These are phyloP conservation scores for Tolypocladium sp. DNA, from an alignment of 2,329 filamentous ascomycete species.

Conservation along the genomic window DNA sequence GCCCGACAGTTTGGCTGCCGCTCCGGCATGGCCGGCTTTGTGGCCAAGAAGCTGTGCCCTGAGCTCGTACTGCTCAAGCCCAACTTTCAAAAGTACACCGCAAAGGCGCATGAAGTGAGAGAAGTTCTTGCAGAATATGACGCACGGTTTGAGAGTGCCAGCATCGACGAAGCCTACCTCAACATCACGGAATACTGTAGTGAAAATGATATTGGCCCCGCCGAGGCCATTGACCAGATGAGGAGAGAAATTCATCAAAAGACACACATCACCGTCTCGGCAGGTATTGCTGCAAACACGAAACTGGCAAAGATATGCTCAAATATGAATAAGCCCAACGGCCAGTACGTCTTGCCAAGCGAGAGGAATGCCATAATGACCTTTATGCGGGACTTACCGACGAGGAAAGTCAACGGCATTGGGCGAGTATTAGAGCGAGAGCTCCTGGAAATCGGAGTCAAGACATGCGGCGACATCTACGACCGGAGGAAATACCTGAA, in stretches of 20 bases:
- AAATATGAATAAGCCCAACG: constrained; percentile 94
- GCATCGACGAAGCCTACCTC: constrained; percentile 92
- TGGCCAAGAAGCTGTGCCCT: constrained; percentile 89
- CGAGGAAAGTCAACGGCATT: constrained; percentile 90
- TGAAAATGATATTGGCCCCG: constrained; percentile 57
- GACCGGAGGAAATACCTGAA: constrained; percentile 62
- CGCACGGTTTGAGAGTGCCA: constrained; percentile 81
- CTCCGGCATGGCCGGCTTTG: constrained; percentile 92
- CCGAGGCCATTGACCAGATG: constrained; percentile 69
- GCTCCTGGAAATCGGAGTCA: constrained; percentile 76
- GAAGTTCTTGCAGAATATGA: constrained; percentile 82
- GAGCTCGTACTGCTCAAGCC: constrained; percentile 71
- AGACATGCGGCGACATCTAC: constrained; percentile 84
- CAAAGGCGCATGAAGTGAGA: constrained; percentile 83
- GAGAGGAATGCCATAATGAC: constrained; percentile 67
- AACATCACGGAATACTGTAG: constrained; percentile 85
- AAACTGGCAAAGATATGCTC: constrained; percentile 93
- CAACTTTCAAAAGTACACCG: constrained; percentile 84
- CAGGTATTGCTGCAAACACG: constrained; percentile 87
- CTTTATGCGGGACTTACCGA: constrained; percentile 78
- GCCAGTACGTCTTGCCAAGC: constrained; percentile 69
- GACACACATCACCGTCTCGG: constrained; percentile 81
- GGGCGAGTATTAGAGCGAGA: constrained; percentile 90
- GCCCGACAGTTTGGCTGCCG: constrained; percentile 85
- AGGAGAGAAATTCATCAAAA: constrained; percentile 66